Conservation (phyloP, 306 rosid genomes). For the Sophora flavescens region DNA sequence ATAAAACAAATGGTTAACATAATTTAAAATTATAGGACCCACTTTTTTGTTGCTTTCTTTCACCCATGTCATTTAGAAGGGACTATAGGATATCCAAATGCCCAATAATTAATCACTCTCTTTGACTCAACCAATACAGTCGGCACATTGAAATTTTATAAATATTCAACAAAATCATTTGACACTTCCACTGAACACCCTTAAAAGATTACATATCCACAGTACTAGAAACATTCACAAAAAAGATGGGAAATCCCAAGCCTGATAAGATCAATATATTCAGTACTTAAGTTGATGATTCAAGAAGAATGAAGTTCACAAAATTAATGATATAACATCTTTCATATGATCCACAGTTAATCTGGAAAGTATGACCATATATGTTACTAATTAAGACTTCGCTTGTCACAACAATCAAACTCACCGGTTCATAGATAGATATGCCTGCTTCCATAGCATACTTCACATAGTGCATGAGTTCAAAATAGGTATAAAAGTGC, state of each 20-base stretch:
- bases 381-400: neutral
- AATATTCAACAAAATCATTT: slow-evolving; percentile 25
- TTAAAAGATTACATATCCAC: slow-evolving; percentile 20
- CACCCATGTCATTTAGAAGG: neutral
- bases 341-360: neutral
- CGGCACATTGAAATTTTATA: neutral
- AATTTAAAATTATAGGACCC: neutral
- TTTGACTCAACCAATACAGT: neutral
- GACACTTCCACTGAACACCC: neutral
- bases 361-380: neutral
- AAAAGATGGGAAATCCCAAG: slow-evolving; percentile 16
- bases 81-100: slow-evolving; percentile 7
- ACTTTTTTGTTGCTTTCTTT: neutral
- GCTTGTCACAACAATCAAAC: slow-evolving; percentile 22
- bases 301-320: slow-evolving; percentile 32
- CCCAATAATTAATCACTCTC: neutral
- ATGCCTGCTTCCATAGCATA: neutral
- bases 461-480: slow-evolving; percentile 30
- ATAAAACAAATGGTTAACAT: slow-evolving; percentile 6
- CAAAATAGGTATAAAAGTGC: slow-evolving; percentile 5
- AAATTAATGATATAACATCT: neutral
- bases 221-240: slow-evolving; percentile 11
- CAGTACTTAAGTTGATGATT: neutral
- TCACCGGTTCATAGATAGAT: slow-evolving; percentile 38
- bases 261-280: slow-evolving; percentile 29